Conservation (phyloP, 2,329 filamentous ascomycete genomes). For the Pseudogymnoascus sp. region DNA sequence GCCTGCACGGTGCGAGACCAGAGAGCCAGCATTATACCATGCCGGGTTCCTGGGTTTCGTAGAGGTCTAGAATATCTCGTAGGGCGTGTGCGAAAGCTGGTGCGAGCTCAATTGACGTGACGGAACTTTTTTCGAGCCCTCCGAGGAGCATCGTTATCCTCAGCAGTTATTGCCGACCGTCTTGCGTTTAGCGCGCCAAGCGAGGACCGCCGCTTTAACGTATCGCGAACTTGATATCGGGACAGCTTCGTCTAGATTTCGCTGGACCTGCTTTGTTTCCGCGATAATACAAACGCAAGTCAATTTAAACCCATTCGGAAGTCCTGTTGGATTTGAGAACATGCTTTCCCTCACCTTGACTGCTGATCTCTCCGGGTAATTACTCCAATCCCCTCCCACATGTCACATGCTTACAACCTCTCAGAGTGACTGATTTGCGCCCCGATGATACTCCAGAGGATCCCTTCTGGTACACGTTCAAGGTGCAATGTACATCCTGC, state of each 20-base stretch:
- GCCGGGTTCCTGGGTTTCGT: slow-evolving; percentile 12
- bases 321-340: slow-evolving; percentile 14
- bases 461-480: slow-evolving; percentile 96
- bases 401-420: slow-evolving; percentile 14
- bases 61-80: slow-evolving; percentile 1
- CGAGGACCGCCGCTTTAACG: background rate
- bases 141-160: background rate
- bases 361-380: slow-evolving; percentile 63
- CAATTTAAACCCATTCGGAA: background rate
- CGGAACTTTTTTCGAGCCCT: background rate
- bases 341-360: slow-evolving; percentile 63
- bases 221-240: background rate
- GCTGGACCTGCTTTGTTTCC: background rate
- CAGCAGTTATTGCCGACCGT: background rate
- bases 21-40: slow-evolving; percentile 54
- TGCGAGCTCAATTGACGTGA: background rate
- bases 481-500: slow-evolving; percentile 96
- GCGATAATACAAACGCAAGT: slow-evolving; percentile 2
- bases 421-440: slow-evolving; percentile 80
- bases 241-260: background rate
- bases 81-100: background rate
- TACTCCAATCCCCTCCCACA: slow-evolving; percentile 14
- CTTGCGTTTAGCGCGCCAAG: slow-evolving; percentile 5
- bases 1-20: slow-evolving; percentile 61
- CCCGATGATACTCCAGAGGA: slow-evolving; percentile 73